phyloP scores from a whole-genome alignment of 352 stramenopile species.

The Pythium aquatile region DNA sequence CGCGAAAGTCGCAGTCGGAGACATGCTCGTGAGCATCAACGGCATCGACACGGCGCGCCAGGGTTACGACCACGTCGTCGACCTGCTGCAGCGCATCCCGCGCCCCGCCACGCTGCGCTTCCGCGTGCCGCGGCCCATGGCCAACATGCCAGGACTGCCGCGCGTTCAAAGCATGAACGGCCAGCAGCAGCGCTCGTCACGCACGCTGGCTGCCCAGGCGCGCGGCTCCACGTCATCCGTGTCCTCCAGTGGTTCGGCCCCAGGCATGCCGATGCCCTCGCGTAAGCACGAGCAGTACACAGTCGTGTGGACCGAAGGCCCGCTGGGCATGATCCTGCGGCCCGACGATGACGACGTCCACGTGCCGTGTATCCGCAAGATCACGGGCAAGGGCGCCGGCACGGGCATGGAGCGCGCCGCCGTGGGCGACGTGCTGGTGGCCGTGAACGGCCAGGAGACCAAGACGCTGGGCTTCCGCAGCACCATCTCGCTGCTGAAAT shows the following conservation, averaged over 20 bases:
- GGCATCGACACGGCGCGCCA: constrained; percentile 82
- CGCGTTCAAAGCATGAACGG: constrained; percentile 17
- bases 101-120: constrained; percentile 81
- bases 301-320: constrained; percentile 83
- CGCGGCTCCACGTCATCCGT: constrained; percentile 36
- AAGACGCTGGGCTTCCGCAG: constrained; percentile 82
- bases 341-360: constrained; percentile 86
- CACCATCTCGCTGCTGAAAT: constrained; percentile 85
- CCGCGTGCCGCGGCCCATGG: constrained; percentile 61
- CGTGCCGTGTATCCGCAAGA: constrained; percentile 87
- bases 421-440: constrained; percentile 79
- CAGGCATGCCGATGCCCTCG: constrained; percentile 29
- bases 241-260: constrained; percentile 37
- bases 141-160: neutral
- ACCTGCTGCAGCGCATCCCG: constrained; percentile 81
- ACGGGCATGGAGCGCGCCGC: constrained; percentile 81
- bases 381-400: constrained; percentile 79
- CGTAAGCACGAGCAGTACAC: constrained; percentile 80
- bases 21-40: constrained; percentile 91
- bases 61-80: constrained; percentile 81
- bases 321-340: constrained; percentile 83
- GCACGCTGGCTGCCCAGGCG: neutral
- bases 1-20: constrained; percentile 75
- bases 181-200: constrained; percentile 13
- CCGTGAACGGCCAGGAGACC: constrained; percentile 83